Percentiles rank a stretch among this genome's conserved stretches.
phyloP scores from a whole-genome alignment of 306 rosid species.

The Quillaja saponaria region DNA sequence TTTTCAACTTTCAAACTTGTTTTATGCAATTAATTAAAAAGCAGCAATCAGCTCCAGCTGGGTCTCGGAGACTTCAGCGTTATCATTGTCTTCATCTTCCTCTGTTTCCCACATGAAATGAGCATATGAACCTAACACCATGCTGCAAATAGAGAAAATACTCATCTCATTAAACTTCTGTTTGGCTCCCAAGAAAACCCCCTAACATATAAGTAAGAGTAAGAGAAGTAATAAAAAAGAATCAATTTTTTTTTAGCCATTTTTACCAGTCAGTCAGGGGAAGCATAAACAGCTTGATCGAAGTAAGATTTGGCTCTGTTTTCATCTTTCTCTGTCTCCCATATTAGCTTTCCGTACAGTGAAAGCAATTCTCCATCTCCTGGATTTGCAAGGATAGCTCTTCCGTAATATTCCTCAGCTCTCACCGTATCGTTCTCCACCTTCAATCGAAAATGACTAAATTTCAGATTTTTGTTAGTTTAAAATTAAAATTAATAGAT shows the following conservation, averaged over 20 bases:
- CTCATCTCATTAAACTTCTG: background rate
- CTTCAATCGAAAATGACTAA: slow-evolving; percentile 29
- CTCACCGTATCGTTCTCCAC: slow-evolving; percentile 56
- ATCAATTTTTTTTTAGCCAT: background rate
- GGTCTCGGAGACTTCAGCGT: slow-evolving; percentile 19
- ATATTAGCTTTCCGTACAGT: slow-evolving; percentile 63
- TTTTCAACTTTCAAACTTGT: background rate
- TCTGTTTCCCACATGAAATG: slow-evolving; percentile 75
- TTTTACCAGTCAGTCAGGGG: slow-evolving; percentile 70
- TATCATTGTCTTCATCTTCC: slow-evolving; percentile 35
- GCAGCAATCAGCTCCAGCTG: slow-evolving; percentile 34
- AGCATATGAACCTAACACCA: slow-evolving; percentile 71
- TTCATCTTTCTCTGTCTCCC: slow-evolving; percentile 73
- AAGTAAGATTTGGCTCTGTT: slow-evolving; percentile 66
- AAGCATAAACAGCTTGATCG: slow-evolving; percentile 59
- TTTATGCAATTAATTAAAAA: slow-evolving; percentile 16
- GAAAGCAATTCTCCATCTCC: slow-evolving; percentile 79
- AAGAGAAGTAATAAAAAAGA: background rate
- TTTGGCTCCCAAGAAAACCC: background rate
- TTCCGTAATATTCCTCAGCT: slow-evolving; percentile 77
- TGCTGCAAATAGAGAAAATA: slow-evolving; percentile 33
- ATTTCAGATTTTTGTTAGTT: too few species aligned
- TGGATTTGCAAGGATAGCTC: slow-evolving; percentile 74
- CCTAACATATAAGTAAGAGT: too few species aligned
- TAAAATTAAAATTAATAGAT: background rate